Evolutionary conservation across 2,329 filamentous ascomycete species (phyloP).

Genomic region (Chaetomiaceae sp.): DNA sequence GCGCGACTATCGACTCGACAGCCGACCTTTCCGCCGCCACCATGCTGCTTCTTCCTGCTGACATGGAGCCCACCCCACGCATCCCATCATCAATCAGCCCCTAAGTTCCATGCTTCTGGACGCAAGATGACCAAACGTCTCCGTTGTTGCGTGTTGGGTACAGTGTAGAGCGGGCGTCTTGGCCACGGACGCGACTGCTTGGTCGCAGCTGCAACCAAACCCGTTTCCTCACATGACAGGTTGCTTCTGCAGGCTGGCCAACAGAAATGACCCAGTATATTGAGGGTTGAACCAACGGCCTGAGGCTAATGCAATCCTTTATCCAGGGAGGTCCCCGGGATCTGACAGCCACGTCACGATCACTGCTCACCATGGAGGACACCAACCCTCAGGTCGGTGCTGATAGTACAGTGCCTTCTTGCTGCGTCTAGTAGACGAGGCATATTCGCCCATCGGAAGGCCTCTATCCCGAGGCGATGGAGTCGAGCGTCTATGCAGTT

Average conservation of each 20-base stretch:
- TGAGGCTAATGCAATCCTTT: not conserved
- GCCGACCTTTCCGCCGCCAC: constrained; percentile 11
- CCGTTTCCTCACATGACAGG: constrained; percentile 11
- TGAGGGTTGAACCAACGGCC: not conserved
- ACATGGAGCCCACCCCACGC: too few species aligned
- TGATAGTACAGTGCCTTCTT: not conserved
- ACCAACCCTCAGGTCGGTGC: not conserved
- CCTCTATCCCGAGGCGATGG: not conserved
- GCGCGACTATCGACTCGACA: constrained; percentile 18
- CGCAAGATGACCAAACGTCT: not conserved
- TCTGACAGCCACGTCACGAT: not conserved
- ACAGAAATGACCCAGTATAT: too few species aligned
- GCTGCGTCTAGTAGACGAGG: not conserved
- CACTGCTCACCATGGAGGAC: not conserved
- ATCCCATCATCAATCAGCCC: too few species aligned
- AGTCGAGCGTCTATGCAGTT: constrained; percentile 10
- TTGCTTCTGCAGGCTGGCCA: constrained; percentile 13
- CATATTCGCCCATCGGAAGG: not conserved
- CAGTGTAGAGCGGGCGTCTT: not conserved
- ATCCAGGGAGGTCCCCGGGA: not conserved
- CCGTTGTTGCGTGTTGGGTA: not conserved
- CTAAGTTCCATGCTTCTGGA: constrained; percentile 12
- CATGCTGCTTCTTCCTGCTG: not conserved
- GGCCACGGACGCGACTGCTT: not conserved
- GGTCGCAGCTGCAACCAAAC: too few species aligned